These are phyloP conservation scores for Globisporangium takayamanum DNA, from an alignment of 352 stramenopile species.

Conservation along the genomic window DNA sequence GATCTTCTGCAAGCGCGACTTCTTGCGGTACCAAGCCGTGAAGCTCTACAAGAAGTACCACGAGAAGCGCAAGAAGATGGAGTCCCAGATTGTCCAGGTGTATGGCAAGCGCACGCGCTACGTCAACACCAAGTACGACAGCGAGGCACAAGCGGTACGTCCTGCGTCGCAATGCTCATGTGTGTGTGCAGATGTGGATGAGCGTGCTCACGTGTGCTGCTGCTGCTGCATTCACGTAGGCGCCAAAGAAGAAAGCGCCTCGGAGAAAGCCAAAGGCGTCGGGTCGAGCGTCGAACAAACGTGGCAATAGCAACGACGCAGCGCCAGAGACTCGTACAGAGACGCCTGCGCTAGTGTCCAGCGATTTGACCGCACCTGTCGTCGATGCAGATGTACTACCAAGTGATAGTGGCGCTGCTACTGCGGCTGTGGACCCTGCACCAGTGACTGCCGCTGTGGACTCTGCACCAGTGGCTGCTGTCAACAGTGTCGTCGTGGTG, in stretches of 20 bases:
- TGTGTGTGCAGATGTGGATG: too few species aligned
- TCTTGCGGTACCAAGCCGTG: conserved; percentile 64
- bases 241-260: not conserved
- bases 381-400: too few species aligned
- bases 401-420: not conserved
- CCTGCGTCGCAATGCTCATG: not conserved
- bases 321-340: too few species aligned
- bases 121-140: conserved; percentile 23
- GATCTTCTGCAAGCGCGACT: conserved; percentile 79
- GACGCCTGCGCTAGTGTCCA: too few species aligned
- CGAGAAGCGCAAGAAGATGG: conserved; percentile 47
- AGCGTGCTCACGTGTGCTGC: not conserved
- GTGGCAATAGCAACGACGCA: not conserved
- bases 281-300: not conserved
- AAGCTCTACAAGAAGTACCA: conserved; percentile 73
- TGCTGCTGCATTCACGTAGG: not conserved
- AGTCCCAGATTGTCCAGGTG: conserved; percentile 37
- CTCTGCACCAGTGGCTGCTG: too few species aligned
- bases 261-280: not conserved
- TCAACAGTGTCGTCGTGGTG: too few species aligned
- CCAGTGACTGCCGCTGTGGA: not conserved
- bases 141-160: conserved; percentile 1
- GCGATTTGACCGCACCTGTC: too few species aligned
- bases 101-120: conserved; percentile 50
- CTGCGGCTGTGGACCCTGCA: not conserved